Evolutionary conservation across 306 rosid species (phyloP), one percentile per base, ranked within the genome.

Genomic region (Castanea crenata): DNA sequence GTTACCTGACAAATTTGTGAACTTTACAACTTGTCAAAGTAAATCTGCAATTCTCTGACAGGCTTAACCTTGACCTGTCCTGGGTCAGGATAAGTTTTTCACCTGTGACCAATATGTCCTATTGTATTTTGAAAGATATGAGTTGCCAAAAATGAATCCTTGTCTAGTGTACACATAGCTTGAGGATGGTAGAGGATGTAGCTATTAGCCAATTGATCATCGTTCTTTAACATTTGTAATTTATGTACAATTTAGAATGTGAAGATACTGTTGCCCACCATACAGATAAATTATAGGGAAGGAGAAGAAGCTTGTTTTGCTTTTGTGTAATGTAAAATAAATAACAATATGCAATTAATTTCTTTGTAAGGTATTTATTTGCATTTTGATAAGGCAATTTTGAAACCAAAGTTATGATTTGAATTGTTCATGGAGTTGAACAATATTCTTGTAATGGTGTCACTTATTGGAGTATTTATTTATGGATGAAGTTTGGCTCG

Each of bases 241-340:
- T 70, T 80, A 65, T 85, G 81, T 81, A 81, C 85, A 77, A 74
- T 54, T 68, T 34, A 68, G 72, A 79, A 25, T 34, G 29, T 81
- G 79, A 69, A 78, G 78, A 54, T 78, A 55, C 69, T 67, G 76
- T 68, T 67, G 79, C 31, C 68, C 57, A 51, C 14, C 62, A 63
- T 54, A 71, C 77, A 55, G 75, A 29, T 13, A 29, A 69, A 44
- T 74, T 77, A 78, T 62, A 78, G 81, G 68, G 51, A 51, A 49
- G 68, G 77, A 73, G 77, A 68, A 74, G 61, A 69, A 59, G 72
- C 64, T 74, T 71, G 29, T 14, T 73, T 68, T 20, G 77, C 54
- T 10, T 34, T 74, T 74, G 70, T 64, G 73, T 55, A 80, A 20
- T 79, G 78, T 82, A 82, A 61, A 15, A 76, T 82, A 82, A 52